Evolutionary conservation across 2,329 filamentous ascomycete genomes (phyloP).

Genomic region (Aspergillus neoniger): DNA sequence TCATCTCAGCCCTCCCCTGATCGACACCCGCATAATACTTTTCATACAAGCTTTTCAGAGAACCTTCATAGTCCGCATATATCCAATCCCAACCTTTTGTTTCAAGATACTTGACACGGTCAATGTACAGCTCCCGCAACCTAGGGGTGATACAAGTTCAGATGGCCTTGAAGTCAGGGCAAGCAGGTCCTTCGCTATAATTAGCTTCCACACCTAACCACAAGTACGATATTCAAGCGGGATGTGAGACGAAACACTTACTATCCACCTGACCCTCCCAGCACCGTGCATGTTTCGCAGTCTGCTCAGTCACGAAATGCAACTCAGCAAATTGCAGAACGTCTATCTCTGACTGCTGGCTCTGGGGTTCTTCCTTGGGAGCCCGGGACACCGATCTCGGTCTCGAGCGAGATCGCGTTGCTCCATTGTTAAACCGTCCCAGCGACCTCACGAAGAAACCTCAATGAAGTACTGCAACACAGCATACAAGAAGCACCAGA

Average conservation of each 20-base stretch:
- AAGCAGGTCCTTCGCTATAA: not conserved
- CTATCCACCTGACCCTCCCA: not conserved
- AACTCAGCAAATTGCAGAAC: not conserved
- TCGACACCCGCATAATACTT: not conserved
- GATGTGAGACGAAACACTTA: not conserved
- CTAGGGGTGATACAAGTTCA: not conserved
- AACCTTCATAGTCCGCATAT: not conserved
- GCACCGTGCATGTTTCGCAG: not conserved
- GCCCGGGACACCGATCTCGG: too few relatives aligned
- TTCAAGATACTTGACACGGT: not conserved
- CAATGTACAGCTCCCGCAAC: not conserved
- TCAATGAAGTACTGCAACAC: too few relatives aligned
- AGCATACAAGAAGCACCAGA: too few relatives aligned
- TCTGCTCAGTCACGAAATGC: conserved; percentile 9
- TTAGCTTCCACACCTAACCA: not conserved
- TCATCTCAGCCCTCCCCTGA: not conserved
- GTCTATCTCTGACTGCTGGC: not conserved
- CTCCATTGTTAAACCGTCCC: too few relatives aligned
- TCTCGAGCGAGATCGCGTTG: too few relatives aligned
- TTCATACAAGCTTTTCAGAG: not conserved
- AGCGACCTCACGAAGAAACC: too few relatives aligned
- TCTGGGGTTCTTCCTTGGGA: not conserved
- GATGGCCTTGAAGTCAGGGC: not conserved
- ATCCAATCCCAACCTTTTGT: not conserved
- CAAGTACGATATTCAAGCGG: too few relatives aligned